A percentile compares a stretch with the other conserved stretches of the same genome.
These are phyloP conservation scores for Leishmania guyanensis DNA, from an alignment of 208 protist genomes.

Conservation along the genomic window DNA sequence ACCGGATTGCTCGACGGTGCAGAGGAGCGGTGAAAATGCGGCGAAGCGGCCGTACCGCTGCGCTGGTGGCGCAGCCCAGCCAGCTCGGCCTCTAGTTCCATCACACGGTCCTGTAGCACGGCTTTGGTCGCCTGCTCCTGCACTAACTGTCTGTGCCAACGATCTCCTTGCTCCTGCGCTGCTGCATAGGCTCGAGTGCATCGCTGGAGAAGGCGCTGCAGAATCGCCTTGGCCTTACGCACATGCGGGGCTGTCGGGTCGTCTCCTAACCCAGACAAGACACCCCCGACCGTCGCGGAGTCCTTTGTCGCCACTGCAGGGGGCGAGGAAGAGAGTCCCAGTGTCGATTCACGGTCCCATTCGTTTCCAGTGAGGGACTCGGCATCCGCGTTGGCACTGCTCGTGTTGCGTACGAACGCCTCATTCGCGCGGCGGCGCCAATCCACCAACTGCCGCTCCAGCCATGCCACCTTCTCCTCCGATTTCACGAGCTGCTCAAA, in stretches of 20 bases:
- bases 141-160: conserved; percentile 20
- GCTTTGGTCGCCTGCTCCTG: conserved; percentile 23
- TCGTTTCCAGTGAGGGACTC: neutral
- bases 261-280: neutral
- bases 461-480: conserved; percentile 36
- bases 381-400: neutral
- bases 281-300: neutral
- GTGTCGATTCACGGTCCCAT: neutral
- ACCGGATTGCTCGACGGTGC: no score
- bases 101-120: conserved; percentile 20
- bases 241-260: conserved; percentile 20
- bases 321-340: neutral
- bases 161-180: conserved; percentile 17
- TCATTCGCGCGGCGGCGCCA: conserved; percentile 32
- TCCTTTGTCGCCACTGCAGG: neutral
- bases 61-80: conserved; percentile 10
- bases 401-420: conserved; percentile 7
- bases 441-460: conserved; percentile 30
- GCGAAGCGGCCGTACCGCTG: neutral
- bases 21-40: neutral
- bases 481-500: conserved; percentile 33
- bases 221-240: conserved; percentile 8
- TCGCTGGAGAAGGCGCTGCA: conserved; percentile 24
- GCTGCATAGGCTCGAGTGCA: conserved; percentile 29
- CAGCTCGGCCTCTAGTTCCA: conserved; percentile 27